phyloP scores from a whole-genome alignment of 768 basidiomycete species.

The Rhodocollybia butyracea region DNA sequence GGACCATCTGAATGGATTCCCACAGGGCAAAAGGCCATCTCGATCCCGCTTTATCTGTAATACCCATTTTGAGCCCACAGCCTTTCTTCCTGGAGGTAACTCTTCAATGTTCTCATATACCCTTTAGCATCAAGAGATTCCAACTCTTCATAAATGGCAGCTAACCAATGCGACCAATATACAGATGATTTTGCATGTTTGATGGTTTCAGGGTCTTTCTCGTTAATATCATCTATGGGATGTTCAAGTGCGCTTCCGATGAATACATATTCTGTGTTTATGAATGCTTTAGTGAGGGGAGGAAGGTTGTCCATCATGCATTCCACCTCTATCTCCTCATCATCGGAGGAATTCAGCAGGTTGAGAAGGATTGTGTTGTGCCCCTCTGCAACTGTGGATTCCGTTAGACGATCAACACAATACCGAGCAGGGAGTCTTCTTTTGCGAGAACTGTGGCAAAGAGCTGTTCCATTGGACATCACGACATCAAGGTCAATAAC shows the following conservation, averaged over 20 bases:
- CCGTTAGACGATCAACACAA: not conserved
- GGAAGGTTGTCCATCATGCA: not conserved
- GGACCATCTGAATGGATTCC: too few relatives aligned
- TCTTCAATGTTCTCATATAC: not conserved
- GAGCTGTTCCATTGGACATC: too few relatives aligned
- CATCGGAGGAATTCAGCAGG: not conserved
- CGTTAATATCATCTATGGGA: not conserved
- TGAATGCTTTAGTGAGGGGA: not conserved
- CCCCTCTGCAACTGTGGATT: not conserved
- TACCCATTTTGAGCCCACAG: not conserved
- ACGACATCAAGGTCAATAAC: too few relatives aligned
- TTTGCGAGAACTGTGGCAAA: too few relatives aligned
- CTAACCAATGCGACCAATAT: not conserved
- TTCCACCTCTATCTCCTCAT: not conserved
- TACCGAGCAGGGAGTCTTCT: not conserved
- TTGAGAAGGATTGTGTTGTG: not conserved
- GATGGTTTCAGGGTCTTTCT: not conserved
- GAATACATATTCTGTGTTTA: not conserved
- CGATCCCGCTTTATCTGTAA: too few relatives aligned
- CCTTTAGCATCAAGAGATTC: not conserved
- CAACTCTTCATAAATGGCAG: not conserved
- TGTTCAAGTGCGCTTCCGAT: not conserved
- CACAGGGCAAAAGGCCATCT: too few relatives aligned
- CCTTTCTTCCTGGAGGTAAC: not conserved
- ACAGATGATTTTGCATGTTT: not conserved